Conservation (phyloP, 495 filamentous ascomycete genomes). For the Aspergillus diversus region DNA sequence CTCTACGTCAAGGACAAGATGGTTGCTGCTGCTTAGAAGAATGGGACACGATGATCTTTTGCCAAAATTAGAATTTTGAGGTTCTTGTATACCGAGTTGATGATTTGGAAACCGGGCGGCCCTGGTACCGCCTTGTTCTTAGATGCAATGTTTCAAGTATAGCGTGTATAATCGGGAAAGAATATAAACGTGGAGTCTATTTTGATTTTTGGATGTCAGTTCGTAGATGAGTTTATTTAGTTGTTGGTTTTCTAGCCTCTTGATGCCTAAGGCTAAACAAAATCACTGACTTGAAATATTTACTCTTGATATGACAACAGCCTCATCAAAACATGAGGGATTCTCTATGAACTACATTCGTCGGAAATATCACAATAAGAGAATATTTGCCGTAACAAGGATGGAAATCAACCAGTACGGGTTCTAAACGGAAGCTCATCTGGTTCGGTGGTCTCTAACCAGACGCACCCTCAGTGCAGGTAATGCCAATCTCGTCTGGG, state of each 20-base stretch:
- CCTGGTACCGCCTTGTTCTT: background rate
- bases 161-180: slow-evolving; percentile 7
- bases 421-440: too few species aligned
- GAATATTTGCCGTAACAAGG: too few species aligned
- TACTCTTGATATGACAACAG: too few species aligned
- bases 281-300: too few species aligned
- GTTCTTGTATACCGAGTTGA: background rate
- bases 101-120: background rate
- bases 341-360: too few species aligned
- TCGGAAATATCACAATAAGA: too few species aligned
- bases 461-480: background rate
- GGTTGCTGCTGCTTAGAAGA: slow-evolving; percentile 38
- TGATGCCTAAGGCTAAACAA: too few species aligned
- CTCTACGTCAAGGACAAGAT: slow-evolving; percentile 78
- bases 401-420: too few species aligned
- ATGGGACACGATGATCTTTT: background rate
- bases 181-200: slow-evolving; percentile 4
- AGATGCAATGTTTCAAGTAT: background rate
- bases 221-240: background rate
- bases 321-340: too few species aligned
- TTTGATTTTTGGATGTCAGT: background rate
- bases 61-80: slow-evolving; percentile 13
- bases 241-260: too few species aligned
- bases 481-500: slow-evolving; percentile 4
- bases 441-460: background rate